A percentile compares a stretch with the other conserved stretches of the same genome.
Evolutionary conservation across 768 basidiomycete species (phyloP).

Genomic region (Lactarius akahatsu): DNA sequence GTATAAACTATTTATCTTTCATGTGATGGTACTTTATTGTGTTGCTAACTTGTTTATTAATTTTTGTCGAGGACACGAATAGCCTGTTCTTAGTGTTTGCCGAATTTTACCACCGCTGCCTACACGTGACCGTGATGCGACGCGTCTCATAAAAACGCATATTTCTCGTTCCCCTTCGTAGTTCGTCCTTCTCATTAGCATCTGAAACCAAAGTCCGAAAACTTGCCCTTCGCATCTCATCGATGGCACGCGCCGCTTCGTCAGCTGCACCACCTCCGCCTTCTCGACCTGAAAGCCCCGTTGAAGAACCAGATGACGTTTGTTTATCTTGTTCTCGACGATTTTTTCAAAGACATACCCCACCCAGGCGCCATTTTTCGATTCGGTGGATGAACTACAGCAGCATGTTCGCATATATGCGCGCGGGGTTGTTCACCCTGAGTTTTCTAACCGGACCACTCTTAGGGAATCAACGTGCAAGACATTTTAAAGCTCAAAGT

Average conservation of each 20-base stretch:
- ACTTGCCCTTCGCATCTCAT: background rate
- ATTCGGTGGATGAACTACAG: conserved; percentile 36
- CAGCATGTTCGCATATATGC: conserved; percentile 32
- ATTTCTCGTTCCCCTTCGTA: background rate
- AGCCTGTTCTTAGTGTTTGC: background rate
- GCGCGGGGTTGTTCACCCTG: background rate
- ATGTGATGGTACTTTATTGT: conserved; percentile 27
- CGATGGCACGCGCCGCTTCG: conserved; percentile 23
- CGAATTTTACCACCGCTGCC: background rate
- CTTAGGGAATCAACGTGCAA: conserved; percentile 90
- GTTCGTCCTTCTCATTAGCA: background rate
- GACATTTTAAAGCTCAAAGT: conserved; percentile 94
- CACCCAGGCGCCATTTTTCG: conserved; percentile 32
- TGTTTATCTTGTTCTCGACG: background rate
- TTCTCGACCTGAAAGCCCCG: conserved; percentile 26
- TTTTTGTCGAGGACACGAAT: background rate
- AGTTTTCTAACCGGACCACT: conserved; percentile 5
- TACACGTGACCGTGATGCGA: conserved; percentile 19
- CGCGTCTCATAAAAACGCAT: conserved; percentile 12
- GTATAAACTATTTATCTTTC: conserved; percentile 17
- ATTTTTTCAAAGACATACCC: background rate
- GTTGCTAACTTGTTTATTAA: conserved; percentile 14
- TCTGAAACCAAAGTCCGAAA: background rate
- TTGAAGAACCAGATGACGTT: conserved; percentile 24
- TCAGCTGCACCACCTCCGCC: conserved; percentile 22